Conservation (phyloP, 2,329 filamentous ascomycete species). For the Bipolaris oryzae region DNA sequence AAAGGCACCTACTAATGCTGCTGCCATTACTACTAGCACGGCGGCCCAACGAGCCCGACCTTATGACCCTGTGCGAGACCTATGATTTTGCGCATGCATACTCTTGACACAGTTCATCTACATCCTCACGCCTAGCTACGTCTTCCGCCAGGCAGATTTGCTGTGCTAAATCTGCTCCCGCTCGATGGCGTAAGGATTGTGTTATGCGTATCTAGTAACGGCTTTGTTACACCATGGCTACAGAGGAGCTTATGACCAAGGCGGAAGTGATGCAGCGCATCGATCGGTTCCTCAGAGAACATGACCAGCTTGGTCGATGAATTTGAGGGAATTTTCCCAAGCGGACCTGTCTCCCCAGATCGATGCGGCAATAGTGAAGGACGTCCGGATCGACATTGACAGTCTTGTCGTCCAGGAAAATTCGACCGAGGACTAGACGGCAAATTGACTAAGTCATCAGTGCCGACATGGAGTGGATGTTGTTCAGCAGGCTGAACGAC, state of each 20-base stretch:
- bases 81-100: neutral
- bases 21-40: neutral
- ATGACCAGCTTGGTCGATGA: neutral
- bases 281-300: neutral
- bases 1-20: neutral
- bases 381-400: neutral
- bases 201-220: neutral
- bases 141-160: neutral
- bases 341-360: neutral
- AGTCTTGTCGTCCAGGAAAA: neutral
- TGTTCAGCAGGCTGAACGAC: neutral
- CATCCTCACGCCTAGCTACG: neutral
- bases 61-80: constrained; percentile 1
- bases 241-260: neutral
- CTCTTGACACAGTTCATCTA: neutral
- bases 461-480: neutral
- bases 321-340: neutral
- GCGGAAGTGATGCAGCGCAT: neutral
- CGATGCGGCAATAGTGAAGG: neutral
- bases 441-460: neutral
- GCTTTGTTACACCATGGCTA: neutral
- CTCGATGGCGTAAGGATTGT: neutral
- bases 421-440: neutral
- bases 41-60: neutral
- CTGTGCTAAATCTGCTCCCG: neutral